phyloP scores from a whole-genome alignment of 192 early-diverging fungal species.

The Geranomyces variabilis region DNA sequence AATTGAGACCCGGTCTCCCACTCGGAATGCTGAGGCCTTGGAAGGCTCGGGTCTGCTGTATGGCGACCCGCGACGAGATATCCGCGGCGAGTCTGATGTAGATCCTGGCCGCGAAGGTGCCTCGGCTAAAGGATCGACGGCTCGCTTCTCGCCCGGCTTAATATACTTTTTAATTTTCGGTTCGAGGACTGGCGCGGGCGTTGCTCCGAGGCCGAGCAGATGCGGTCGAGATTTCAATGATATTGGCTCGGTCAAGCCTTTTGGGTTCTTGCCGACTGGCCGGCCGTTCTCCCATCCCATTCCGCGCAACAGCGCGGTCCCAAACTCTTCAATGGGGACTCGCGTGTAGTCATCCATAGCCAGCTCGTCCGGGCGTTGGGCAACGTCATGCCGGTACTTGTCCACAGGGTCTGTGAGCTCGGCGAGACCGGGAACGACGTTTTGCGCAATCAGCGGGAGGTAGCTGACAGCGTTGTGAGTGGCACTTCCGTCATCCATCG shows the following conservation, averaged over 20 bases:
- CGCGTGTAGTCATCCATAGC: conserved; percentile 78
- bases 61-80: neutral
- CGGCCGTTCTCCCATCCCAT: conserved; percentile 88
- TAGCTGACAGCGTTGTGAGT: neutral
- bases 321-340: conserved; percentile 89
- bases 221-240: conserved; percentile 63
- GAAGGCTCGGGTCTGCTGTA: neutral
- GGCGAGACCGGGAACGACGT: conserved; percentile 49
- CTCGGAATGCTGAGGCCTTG: neutral
- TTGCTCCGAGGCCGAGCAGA: conserved; percentile 83
- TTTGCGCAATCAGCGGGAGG: conserved; percentile 50
- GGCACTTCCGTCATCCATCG: neutral
- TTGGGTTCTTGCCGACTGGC: conserved; percentile 54
- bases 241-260: conserved; percentile 38
- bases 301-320: conserved; percentile 79
- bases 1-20: conserved; percentile 22
- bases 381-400: conserved; percentile 66
- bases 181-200: conserved; percentile 53
- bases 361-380: conserved; percentile 61
- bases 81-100: neutral
- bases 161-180: conserved; percentile 51
- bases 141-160: conserved; percentile 37
- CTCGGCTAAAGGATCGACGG: conserved; percentile 1
- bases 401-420: conserved; percentile 53
- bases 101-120: neutral